A percentile compares a stretch with the other conserved stretches of the same genome.
Conservation (phyloP, 306 rosid species). For the Trifolium pratense region DNA sequence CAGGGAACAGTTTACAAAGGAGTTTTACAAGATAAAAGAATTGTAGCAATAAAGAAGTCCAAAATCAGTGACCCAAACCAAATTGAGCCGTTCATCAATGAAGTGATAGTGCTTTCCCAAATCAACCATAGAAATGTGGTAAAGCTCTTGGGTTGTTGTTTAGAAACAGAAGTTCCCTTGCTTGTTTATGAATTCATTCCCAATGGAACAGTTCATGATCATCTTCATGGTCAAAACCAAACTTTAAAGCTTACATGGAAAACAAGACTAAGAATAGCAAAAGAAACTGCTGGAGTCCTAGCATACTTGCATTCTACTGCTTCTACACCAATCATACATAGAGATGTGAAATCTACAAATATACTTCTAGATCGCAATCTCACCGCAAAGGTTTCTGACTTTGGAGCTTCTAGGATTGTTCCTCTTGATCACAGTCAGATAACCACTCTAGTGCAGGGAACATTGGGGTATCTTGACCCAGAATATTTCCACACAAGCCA, state of each 20-base stretch:
- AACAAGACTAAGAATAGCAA: neutral
- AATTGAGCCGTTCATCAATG: neutral
- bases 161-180: too few relatives aligned
- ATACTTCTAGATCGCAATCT: too few relatives aligned
- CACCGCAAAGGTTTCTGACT: too few relatives aligned
- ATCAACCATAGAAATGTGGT: neutral
- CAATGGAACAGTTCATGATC: neutral
- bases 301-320: neutral
- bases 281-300: neutral
- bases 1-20: neutral
- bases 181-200: too few relatives aligned
- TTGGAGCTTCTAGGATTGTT: too few relatives aligned
- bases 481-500: too few relatives aligned
- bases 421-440: too few relatives aligned
- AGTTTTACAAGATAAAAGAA: constrained; percentile 1
- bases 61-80: neutral
- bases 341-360: too few relatives aligned
- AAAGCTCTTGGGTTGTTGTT: too few relatives aligned
- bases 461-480: too few relatives aligned
- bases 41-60: neutral
- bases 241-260: neutral
- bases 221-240: neutral
- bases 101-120: neutral
- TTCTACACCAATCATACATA: neutral
- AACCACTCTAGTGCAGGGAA: too few relatives aligned